phyloP scores from a whole-genome alignment of 208 protist species.

The Wallacemonas sp. region DNA sequence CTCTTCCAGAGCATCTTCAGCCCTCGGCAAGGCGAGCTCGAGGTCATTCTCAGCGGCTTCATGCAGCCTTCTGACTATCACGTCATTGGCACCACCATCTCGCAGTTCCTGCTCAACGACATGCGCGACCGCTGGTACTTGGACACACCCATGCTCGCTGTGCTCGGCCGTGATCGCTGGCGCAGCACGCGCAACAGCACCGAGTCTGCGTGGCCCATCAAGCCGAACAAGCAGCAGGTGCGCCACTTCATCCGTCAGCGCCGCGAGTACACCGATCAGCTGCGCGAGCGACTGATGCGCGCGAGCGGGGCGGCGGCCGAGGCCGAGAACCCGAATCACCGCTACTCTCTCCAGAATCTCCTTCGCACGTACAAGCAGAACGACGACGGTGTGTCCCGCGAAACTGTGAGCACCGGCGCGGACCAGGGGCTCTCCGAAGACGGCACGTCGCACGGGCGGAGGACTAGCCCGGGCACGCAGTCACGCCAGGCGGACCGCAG shows the following conservation, averaged over 20 bases:
- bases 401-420: not conserved
- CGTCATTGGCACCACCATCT: constrained; percentile 28
- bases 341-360: constrained; percentile 12
- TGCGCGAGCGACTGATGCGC: constrained; percentile 39
- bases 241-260: constrained; percentile 30
- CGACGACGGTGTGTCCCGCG: not conserved
- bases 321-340: not conserved
- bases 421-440: not conserved
- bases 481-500: not conserved
- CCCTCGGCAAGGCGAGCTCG: constrained; percentile 36
- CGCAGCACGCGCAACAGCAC: constrained; percentile 27
- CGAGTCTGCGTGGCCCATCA: constrained; percentile 17
- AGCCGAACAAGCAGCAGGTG: constrained; percentile 29
- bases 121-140: constrained; percentile 45
- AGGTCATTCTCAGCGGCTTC: constrained; percentile 40
- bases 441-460: not conserved
- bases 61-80: constrained; percentile 25
- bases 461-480: not conserved
- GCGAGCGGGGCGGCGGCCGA: constrained; percentile 27
- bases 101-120: constrained; percentile 25
- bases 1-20: constrained; percentile 37
- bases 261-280: constrained; percentile 28
- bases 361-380: constrained; percentile 15
- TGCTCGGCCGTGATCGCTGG: constrained; percentile 37
- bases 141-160: constrained; percentile 43